A percentile compares a stretch with the other conserved stretches of the same genome.
Conservation (phyloP, 805 yeast genomes). For the Yarrowia sp. region DNA sequence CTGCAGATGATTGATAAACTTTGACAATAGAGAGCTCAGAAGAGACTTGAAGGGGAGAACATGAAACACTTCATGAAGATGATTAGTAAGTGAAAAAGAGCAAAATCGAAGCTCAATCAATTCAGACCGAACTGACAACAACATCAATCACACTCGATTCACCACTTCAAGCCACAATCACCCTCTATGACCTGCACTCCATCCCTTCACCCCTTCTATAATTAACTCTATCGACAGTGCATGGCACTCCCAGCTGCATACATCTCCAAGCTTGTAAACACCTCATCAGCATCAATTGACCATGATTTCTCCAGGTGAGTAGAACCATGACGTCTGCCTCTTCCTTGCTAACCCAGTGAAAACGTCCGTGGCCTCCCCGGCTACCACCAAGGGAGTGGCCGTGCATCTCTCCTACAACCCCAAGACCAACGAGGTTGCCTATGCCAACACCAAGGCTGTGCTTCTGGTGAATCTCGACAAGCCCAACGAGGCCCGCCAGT, state of each 20-base stretch:
- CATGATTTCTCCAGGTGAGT: slow-evolving; percentile 36
- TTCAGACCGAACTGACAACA: no score
- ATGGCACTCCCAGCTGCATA: slow-evolving; percentile 10
- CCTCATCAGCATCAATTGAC: slow-evolving; percentile 6
- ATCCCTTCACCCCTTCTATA: no score
- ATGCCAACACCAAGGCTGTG: slow-evolving; percentile 81
- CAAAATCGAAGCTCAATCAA: no score
- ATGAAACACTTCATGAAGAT: no score
- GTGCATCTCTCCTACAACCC: slow-evolving; percentile 79
- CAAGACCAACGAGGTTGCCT: slow-evolving; percentile 72
- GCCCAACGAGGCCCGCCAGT: slow-evolving; percentile 66
- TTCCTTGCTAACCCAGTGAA: slow-evolving; percentile 42
- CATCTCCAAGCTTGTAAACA: slow-evolving; percentile 15
- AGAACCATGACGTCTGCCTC: no score
- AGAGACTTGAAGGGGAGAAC: no score
- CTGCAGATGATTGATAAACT: slow-evolving; percentile 21
- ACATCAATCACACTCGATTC: no score
- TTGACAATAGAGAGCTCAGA: not conserved
- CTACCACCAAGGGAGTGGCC: slow-evolving; percentile 72
- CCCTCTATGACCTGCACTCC: no score
- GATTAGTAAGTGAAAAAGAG: no score
- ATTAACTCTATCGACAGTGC: slow-evolving; percentile 19
- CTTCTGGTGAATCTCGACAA: slow-evolving; percentile 68
- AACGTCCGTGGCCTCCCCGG: slow-evolving; percentile 77
- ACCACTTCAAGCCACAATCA: no score